Conservation (phyloP, 2,329 filamentous ascomycete species). For the Laburnicola sp. region DNA sequence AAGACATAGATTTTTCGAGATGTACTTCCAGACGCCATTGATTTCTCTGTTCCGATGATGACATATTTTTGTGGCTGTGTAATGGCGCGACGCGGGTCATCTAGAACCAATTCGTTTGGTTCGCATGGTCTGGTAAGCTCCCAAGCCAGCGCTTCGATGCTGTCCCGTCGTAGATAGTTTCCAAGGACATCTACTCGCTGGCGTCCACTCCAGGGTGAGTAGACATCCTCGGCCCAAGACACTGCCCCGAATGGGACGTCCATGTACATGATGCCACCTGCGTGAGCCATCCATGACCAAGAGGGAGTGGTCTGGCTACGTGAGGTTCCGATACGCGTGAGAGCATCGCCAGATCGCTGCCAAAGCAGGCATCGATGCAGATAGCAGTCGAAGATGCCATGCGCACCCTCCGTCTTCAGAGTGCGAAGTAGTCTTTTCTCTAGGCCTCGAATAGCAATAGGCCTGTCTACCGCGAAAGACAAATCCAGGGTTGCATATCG, state of each 20-base stretch:
- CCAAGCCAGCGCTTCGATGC: neutral
- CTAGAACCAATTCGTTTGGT: neutral
- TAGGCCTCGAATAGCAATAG: constrained; percentile 36
- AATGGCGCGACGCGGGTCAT: neutral
- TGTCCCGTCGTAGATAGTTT: too few species aligned
- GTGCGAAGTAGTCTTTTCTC: constrained; percentile 29
- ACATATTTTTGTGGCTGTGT: neutral
- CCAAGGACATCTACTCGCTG: neutral
- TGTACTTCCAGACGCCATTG: neutral
- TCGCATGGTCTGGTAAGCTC: neutral
- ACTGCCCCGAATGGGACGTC: constrained; percentile 3
- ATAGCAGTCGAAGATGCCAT: constrained; percentile 35
- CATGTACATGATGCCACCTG: constrained; percentile 22
- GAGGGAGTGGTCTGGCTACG: neutral
- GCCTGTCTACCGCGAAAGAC: constrained; percentile 22
- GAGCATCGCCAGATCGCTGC: constrained; percentile 14
- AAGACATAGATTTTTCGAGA: neutral
- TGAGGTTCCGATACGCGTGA: neutral
- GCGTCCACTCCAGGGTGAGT: neutral
- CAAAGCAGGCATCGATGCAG: constrained; percentile 33
- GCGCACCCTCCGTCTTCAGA: constrained; percentile 25
- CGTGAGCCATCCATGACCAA: constrained; percentile 28
- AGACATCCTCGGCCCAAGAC: neutral
- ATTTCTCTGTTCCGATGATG: neutral
- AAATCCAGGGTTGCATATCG: constrained; percentile 34